These are phyloP conservation scores for Penicillium taxi DNA, from an alignment of 495 filamentous ascomycete genomes.

Conservation along the genomic window DNA sequence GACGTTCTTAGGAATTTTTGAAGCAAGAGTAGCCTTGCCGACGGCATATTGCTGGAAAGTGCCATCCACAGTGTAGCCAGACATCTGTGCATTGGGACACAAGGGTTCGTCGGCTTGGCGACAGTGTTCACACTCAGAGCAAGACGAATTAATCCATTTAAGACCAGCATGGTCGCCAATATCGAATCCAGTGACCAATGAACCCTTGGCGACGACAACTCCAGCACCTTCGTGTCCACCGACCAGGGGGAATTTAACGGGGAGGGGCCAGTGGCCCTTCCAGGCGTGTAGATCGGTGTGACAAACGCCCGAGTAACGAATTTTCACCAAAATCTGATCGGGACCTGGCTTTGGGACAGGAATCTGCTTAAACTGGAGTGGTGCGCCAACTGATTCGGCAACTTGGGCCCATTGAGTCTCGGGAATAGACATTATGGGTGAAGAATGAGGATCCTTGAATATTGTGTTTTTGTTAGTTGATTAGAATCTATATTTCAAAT, in stretches of 20 bases:
- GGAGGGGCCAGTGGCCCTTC: conserved; percentile 81
- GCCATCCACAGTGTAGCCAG: conserved; percentile 87
- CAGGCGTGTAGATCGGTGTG: conserved; percentile 83
- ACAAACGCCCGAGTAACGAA: conserved; percentile 90
- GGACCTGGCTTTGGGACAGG: conserved; percentile 68
- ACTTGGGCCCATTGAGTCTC: conserved; percentile 82
- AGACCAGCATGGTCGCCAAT: conserved; percentile 78
- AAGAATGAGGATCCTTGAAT: too few relatives aligned
- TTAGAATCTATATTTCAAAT: too few relatives aligned
- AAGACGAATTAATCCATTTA: conserved; percentile 87
- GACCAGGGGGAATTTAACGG: conserved; percentile 72
- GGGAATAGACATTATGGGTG: conserved; percentile 56
- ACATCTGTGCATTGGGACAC: conserved; percentile 62
- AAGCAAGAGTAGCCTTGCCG: conserved; percentile 75
- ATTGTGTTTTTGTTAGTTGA: too few relatives aligned
- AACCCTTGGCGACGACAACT: conserved; percentile 70
- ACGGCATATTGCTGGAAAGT: conserved; percentile 89
- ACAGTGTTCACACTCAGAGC: conserved; percentile 74
- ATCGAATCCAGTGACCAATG: conserved; percentile 62
- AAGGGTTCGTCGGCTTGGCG: conserved; percentile 66
- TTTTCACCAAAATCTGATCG: conserved; percentile 84
- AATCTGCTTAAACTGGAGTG: conserved; percentile 73
- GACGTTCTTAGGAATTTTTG: conserved; percentile 66
- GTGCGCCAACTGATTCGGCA: conserved; percentile 66
- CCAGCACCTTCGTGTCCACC: conserved; percentile 94